A percentile compares a stretch with the other conserved stretches of the same genome.
Conservation (phyloP, 1,284 basidiomycete species). For the Sporisorium scitamineum region DNA sequence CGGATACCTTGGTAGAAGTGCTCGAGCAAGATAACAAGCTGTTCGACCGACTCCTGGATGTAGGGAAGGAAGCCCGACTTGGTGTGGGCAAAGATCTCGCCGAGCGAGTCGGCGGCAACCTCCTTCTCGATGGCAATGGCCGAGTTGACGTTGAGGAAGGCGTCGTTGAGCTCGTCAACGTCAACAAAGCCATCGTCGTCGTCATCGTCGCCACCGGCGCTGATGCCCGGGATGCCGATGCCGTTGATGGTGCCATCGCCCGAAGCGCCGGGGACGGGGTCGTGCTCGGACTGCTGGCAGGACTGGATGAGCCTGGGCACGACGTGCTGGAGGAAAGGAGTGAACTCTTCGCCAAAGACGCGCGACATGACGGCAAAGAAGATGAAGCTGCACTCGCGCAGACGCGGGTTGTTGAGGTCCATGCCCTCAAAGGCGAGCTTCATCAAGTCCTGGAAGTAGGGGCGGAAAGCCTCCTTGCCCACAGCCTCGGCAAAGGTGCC, state of each 20-base stretch:
- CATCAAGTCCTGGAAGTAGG: slow-evolving; percentile 97
- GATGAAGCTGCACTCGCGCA: slow-evolving; percentile 96
- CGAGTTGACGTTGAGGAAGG: slow-evolving; percentile 81
- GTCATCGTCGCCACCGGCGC: slow-evolving; percentile 77
- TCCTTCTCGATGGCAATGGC: slow-evolving; percentile 99
- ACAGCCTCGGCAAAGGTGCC: slow-evolving; percentile 98
- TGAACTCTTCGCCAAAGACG: slow-evolving; percentile 95
- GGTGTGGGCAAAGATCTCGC: slow-evolving; percentile 87
- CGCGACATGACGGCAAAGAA: slow-evolving; percentile 98
- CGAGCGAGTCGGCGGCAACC: slow-evolving; percentile 96
- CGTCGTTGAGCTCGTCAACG: slow-evolving; percentile 79
- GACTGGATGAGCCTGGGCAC: slow-evolving; percentile 87
- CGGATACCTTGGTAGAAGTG: slow-evolving; percentile 99
- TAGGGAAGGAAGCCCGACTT: slow-evolving; percentile 89
- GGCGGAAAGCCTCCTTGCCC: slow-evolving; percentile 91
- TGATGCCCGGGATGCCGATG: slow-evolving; percentile 76
- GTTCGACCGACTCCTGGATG: slow-evolving; percentile 77
- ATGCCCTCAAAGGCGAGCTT: slow-evolving; percentile 91
- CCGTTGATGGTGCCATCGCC: slow-evolving; percentile 67
- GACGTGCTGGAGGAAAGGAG: slow-evolving; percentile 85
- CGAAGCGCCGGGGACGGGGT: slow-evolving; percentile 68
- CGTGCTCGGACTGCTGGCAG: slow-evolving; percentile 79
- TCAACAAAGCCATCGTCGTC: slow-evolving; percentile 73
- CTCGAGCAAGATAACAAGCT: slow-evolving; percentile 83
- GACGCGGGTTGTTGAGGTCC: slow-evolving; percentile 83